Evolutionary conservation across 805 yeast genomes (phyloP), one percentile per base, ranked within the genome.

Genomic region (Spathaspora boniae): DNA sequence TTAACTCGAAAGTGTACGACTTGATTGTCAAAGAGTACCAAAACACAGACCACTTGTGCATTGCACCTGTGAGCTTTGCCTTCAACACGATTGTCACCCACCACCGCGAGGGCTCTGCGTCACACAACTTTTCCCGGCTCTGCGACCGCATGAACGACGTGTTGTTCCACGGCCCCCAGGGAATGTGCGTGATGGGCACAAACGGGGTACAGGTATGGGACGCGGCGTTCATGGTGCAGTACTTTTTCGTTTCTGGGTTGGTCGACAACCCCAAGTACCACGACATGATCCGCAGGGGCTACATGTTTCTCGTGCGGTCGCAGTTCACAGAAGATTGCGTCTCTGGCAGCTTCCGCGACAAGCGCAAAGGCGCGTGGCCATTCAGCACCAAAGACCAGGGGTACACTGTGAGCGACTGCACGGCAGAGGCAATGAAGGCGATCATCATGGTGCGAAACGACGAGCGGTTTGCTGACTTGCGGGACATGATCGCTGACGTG

Each of bases 141-240:
- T 55, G 73, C 29, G 69, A 63, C 12, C 67, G 93, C 40, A 77
- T 86, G 65, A 72, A 78, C 25, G 97, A 93, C 48, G 80, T 78
- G 24, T 50, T 87, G 34, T 88, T 85, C 59, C 82, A 83, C 62
- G 94, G 96, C 0, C 84, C 88, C 0, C 84, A 83, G 53, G 99
- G 99, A 4, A 72, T 93, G 79, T 76, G 91, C 2, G 83, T 86
- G 38, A 86, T 84, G 86, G 99, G 99, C 2, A 93, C 99, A 0
- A 93, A 93, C 58, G 99, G 99, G 16, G 86, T 86, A 0, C 99
- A 93, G 60, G 89, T 83, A 1, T 93, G 99, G 98, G 99, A 93
- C 58, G 80, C 82, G 18, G 89, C 97, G 0, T 91, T 93, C 63
- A 83, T 86, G 37, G 68, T 93, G 17, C 98, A 93, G 54, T 86